These are phyloP conservation scores for Rhododendron henanense DNA, from an alignment of 148 eudicot species.

Conservation along the genomic window DNA sequence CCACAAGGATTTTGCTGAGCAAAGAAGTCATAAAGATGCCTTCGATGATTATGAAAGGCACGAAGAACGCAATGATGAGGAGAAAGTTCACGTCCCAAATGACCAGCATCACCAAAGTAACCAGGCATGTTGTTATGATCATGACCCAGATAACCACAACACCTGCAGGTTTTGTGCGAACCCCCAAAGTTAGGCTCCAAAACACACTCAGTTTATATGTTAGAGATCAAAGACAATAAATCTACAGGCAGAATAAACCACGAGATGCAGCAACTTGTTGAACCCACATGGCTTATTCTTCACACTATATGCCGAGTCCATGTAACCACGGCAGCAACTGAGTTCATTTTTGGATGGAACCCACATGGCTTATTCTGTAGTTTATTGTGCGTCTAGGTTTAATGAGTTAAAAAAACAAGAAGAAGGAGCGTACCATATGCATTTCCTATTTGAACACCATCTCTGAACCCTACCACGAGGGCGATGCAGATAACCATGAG, in stretches of 20 bases:
- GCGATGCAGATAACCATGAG: slow-evolving; percentile 37
- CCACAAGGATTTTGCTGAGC: slow-evolving; percentile 32
- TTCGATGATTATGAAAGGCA: slow-evolving; percentile 21
- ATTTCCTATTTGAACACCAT: slow-evolving; percentile 29
- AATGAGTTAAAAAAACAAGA: background rate
- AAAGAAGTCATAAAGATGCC: slow-evolving; percentile 26
- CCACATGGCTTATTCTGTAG: background rate
- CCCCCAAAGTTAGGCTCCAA: background rate
- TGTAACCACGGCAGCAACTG: too few species aligned
- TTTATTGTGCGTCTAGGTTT: background rate
- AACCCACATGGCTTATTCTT: background rate
- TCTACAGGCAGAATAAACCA: background rate
- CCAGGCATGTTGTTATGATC: slow-evolving; percentile 36
- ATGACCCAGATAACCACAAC: slow-evolving; percentile 39
- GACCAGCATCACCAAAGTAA: slow-evolving; percentile 32
- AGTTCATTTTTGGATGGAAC: background rate
- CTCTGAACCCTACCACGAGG: slow-evolving; percentile 32
- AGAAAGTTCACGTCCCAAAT: slow-evolving; percentile 29
- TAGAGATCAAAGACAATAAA: background rate
- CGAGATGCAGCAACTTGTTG: background rate
- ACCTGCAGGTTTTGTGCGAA: slow-evolving; percentile 14
- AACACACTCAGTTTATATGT: background rate
- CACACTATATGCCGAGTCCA: too few species aligned
- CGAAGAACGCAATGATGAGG: slow-evolving; percentile 16
- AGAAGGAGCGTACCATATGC: slow-evolving; percentile 34